Base-by-base conservation (phyloP, 148 eudicot genomes). In the Fagopyrum homotropicum region DNA sequence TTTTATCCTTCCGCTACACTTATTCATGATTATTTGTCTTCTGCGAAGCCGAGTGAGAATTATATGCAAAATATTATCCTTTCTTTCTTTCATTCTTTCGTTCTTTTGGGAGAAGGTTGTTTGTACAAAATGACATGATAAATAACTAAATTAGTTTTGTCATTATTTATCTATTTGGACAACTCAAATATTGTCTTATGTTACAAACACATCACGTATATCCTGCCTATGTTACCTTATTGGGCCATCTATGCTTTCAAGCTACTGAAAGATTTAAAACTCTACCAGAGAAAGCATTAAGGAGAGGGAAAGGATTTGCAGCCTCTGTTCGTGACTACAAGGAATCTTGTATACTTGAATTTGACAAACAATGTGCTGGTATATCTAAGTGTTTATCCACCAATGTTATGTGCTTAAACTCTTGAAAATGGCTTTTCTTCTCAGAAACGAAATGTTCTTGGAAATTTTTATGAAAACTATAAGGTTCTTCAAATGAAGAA, bases 261-360 rank as follows among this genome's bases (percentile, higher is more conserved):
- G 72, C 79, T 43, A 81, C 75, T 22, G 77, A 81, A 54, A 83
- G 75, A 48, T 86, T 86, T 73, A 81, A 79, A 63, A 70, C 50
- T 46, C 50, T 15, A 69, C 77, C 83, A 7, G 84, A 81, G 63
- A 54, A 81, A 43, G 49, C 64, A 59, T 46, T 86, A 77, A 51
- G 8, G 10, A 79, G 52, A 77, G 88, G 88, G 77, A 77, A 83
- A 77, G 81, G 81, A 59, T 86, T 86, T 83, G 84, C 86, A 48
- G 82, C 59, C 47, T 77, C 88, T 75, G 81, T 77, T 60, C 82
- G 73, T 73, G 47, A 6, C n/a, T 83, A 83, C 73, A 74, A 9
- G 30, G 45, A 73, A 51, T 74, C 78, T 48, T 57, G 78, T 45
- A 47, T 86, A 75, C 78, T 16, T 49, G 81, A 77, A 44, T 61